These are phyloP conservation scores for Blastocystis sp. DNA, from an alignment of 352 stramenopile genomes.

Conservation along the genomic window DNA sequence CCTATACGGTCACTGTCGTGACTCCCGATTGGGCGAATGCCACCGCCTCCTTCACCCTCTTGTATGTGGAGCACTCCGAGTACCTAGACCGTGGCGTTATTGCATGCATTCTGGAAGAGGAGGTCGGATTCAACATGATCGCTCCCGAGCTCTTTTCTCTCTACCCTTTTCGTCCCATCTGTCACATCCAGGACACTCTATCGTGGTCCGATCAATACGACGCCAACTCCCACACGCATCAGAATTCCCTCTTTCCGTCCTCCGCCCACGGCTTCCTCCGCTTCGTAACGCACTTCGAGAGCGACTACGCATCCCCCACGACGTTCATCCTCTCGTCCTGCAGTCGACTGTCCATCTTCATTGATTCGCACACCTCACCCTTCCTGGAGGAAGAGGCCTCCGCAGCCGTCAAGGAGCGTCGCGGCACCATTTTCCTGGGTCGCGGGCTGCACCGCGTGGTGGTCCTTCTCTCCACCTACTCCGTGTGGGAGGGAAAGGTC, in stretches of 20 bases:
- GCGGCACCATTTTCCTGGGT: conserved; percentile 19
- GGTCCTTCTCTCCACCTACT: background rate
- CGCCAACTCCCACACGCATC: background rate
- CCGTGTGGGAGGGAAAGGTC: background rate
- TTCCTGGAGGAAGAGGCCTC: background rate
- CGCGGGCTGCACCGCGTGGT: background rate
- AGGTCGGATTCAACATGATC: background rate
- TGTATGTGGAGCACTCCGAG: background rate
- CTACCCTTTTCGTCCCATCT: background rate
- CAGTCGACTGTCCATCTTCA: background rate
- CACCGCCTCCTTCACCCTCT: background rate
- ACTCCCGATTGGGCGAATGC: background rate
- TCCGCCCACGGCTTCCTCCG: background rate
- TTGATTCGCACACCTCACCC: conserved; percentile 25
- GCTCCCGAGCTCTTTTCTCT: background rate
- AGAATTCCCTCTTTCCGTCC: background rate
- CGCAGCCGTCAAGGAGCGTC: background rate
- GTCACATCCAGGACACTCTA: background rate
- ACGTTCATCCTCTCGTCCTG: conserved; percentile 35
- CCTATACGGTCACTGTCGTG: background rate
- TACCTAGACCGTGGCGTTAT: background rate
- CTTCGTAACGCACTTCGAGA: conserved; percentile 5
- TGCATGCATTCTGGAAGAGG: background rate
- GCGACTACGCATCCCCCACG: background rate
- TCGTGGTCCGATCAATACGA: background rate